Evolutionary conservation across 2,329 filamentous ascomycete genomes (phyloP).

Genomic region (Bimuria novae-zelandiae): DNA sequence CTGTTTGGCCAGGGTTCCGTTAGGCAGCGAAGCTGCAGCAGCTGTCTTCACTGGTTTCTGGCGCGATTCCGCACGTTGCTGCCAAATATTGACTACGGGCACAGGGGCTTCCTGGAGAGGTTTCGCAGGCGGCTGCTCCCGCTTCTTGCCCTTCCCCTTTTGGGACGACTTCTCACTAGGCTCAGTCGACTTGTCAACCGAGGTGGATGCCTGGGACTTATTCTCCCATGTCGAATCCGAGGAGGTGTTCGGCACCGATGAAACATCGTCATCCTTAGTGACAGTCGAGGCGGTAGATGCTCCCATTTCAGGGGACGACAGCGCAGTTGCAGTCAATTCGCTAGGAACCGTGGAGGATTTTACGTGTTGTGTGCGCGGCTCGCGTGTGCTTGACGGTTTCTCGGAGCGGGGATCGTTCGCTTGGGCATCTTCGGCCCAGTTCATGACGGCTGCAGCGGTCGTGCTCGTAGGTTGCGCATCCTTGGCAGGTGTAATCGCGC

Average conservation of each 20-base stretch:
- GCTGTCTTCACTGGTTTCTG: conserved; percentile 47
- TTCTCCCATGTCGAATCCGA: conserved; percentile 71
- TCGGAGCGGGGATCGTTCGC: conserved; percentile 37
- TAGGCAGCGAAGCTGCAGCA: conserved; percentile 14
- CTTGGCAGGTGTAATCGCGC: conserved; percentile 48
- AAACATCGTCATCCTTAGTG: conserved; percentile 64
- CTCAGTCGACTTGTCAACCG: conserved; percentile 64
- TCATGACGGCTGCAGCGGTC: conserved; percentile 40
- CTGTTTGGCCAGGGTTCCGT: conserved; percentile 35
- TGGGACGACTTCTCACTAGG: conserved; percentile 57
- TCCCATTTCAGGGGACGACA: conserved; percentile 60
- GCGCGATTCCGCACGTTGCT: conserved; percentile 67
- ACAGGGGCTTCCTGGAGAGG: conserved; percentile 79
- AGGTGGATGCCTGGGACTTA: conserved; percentile 65
- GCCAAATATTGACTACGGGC: conserved; percentile 87
- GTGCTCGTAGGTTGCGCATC: conserved; percentile 36
- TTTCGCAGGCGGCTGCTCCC: conserved; percentile 49
- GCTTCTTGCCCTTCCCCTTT: conserved; percentile 52
- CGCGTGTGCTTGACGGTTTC: conserved; percentile 28
- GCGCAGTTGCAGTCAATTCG: conserved; percentile 28
- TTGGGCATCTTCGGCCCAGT: conserved; percentile 57
- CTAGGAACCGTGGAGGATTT: conserved; percentile 15
- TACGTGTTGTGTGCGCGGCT: conserved; percentile 26
- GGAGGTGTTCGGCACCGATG: conserved; percentile 65
- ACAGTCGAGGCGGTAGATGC: conserved; percentile 58